Base-by-base conservation (phyloP, 257 asterid genomes). In the Jaltomata sinuosa region DNA sequence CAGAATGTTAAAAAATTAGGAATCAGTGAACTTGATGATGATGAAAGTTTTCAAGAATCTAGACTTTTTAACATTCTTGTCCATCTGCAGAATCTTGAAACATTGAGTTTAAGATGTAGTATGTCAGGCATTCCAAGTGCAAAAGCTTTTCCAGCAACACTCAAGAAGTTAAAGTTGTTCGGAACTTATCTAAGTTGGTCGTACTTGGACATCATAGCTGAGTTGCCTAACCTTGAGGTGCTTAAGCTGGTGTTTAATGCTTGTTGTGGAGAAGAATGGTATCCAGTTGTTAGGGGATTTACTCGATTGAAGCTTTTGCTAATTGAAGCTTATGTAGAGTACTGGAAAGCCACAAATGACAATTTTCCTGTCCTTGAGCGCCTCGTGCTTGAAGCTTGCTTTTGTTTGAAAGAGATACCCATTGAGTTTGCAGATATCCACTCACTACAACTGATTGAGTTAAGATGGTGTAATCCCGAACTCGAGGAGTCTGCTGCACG, bases 71-170 rank as follows among this genome's bases (percentile, higher is more conserved):
- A 69, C 18, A 69, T 36, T 36, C 42, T 69, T 31, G 7, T 19
- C 50, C 49, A 18, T 69, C 42, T 36, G 38, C 29, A 34, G 36
- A 52, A 69, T 36, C 52, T 69, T 36, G 79, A 69, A 45, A 16
- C 72, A 5, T 27, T 31, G 62, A 74, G n/a, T 6, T 38, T 38
- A 38, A 38, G 6, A 38, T 38, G 8, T 38, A 38, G 42, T 38
- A 38, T 1, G 1, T 38, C 42, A 38, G 42, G 42, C 12, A 69
- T 69, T 80, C 84, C 55, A 18, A 16, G 31, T 83, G 49, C 78
- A 86, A 19, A 79, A 5, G 79, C 85, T 16, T 86, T 88, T 54
- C 89, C 88, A 42, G 68, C 83, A 11, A 81, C 31, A 47, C 87
- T 88, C 25, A 68, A 71, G 52, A 72, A 21, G 34, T 72, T 72